Evolutionary conservation across 176 grass and related monocot species (phyloP).

Genomic region (Triticum aestivum): IWGSC_CS_RefSeq_v2.1 NC_057800.1:657444285-657444784

Average conservation of each 20-base stretch:
- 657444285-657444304: not conserved
- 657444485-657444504: conserved; percentile 5
- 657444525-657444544: conserved; percentile 45
- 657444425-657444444: not conserved
- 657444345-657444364: not conserved
- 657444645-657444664: conserved; percentile 62
- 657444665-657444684: conserved; percentile 21
- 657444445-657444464: not conserved
- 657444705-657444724: not conserved
- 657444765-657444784: conserved; percentile 80
- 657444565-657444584: conserved; percentile 81
- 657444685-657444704: not conserved
- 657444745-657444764: conserved; percentile 19
- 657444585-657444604: conserved; percentile 57
- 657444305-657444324: not conserved
- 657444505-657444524: not conserved
- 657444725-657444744: not conserved
- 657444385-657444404: not conserved
- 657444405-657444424: conserved; percentile 1
- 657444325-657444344: not conserved
- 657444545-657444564: conserved; percentile 56
- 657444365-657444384: not conserved
- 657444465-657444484: not conserved
- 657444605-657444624: not conserved
- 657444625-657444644: conserved; percentile 34